Evolutionary conservation across 2,329 filamentous ascomycete genomes (phyloP).

Genomic region (Aspergillus fructus): DNA sequence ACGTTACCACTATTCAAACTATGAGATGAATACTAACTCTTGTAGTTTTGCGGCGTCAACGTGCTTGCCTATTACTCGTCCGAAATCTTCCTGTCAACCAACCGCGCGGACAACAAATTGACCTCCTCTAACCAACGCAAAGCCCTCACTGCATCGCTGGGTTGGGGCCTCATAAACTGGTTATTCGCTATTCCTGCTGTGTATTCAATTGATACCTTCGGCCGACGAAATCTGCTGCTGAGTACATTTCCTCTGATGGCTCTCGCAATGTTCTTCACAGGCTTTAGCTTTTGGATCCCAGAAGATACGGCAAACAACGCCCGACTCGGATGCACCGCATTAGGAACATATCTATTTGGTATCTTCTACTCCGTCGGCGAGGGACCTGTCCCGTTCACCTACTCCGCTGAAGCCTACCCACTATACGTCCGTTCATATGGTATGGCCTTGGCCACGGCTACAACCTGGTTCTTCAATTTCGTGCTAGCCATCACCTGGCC

Average conservation of each 20-base stretch:
- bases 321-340: constrained; percentile 42
- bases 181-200: constrained; percentile 63
- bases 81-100: constrained; percentile 57
- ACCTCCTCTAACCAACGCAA: constrained; percentile 44
- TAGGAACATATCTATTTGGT: constrained; percentile 47
- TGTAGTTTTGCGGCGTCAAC: constrained; percentile 39
- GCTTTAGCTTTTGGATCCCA: constrained; percentile 55
- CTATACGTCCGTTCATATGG: constrained; percentile 62
- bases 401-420: constrained; percentile 66
- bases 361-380: constrained; percentile 56
- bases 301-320: constrained; percentile 30
- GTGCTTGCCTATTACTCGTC: constrained; percentile 62
- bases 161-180: constrained; percentile 64
- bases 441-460: constrained; percentile 65
- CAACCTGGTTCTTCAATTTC: constrained; percentile 60
- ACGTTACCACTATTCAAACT: not conserved
- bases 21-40: not conserved
- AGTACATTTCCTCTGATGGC: constrained; percentile 66
- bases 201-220: constrained; percentile 68
- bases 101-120: constrained; percentile 21
- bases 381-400: constrained; percentile 65
- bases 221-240: constrained; percentile 62
- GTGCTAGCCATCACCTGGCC: constrained; percentile 56
- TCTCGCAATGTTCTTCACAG: constrained; percentile 51
- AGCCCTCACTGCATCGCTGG: constrained; percentile 59